phyloP scores from a whole-genome alignment of 495 filamentous ascomycete species.

The Aspergillus cristatus region DNA sequence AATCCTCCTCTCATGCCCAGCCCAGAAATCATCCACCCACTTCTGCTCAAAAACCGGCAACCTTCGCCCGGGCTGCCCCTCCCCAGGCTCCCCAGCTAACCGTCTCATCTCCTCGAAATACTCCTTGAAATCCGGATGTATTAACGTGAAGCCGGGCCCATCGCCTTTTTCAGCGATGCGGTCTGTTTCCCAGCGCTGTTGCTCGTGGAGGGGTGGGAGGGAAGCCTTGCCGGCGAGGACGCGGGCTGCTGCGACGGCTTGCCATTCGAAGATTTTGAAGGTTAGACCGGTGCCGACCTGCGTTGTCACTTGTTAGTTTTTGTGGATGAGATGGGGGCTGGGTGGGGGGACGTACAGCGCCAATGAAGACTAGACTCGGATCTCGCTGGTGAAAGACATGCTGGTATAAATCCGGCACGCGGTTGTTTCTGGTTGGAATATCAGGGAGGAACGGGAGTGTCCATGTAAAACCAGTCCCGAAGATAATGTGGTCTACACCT shows the following conservation, averaged over 20 bases:
- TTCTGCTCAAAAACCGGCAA: conserved; percentile 38
- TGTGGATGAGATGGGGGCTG: too few species aligned
- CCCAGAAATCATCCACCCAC: conserved; percentile 42
- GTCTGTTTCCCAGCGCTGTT: conserved; percentile 42
- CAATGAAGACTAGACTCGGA: conserved; percentile 28
- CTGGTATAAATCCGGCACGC: conserved; percentile 46
- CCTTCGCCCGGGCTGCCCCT: conserved; percentile 24
- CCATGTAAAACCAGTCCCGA: conserved; percentile 50
- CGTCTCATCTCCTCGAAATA: conserved; percentile 44
- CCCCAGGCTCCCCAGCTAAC: conserved; percentile 36
- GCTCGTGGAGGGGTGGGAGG: conserved; percentile 33
- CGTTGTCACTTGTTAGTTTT: conserved; percentile 28
- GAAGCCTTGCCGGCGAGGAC: conserved; percentile 42
- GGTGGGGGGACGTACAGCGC: conserved; percentile 37
- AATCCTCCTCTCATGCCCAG: conserved; percentile 39
- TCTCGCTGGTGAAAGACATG: conserved; percentile 43
- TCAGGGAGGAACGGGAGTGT: conserved; percentile 45
- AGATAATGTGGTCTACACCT: conserved; percentile 46
- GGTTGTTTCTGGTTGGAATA: conserved; percentile 40
- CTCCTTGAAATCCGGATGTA: conserved; percentile 45
- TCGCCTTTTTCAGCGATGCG: conserved; percentile 42
- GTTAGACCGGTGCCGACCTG: conserved; percentile 48
- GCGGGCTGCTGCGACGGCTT: conserved; percentile 48
- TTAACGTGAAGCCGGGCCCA: conserved; percentile 35
- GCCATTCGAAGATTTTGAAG: conserved; percentile 53